These are phyloP conservation scores for Zelonia costaricensis DNA, from an alignment of 208 protist species.

Conservation along the genomic window DNA sequence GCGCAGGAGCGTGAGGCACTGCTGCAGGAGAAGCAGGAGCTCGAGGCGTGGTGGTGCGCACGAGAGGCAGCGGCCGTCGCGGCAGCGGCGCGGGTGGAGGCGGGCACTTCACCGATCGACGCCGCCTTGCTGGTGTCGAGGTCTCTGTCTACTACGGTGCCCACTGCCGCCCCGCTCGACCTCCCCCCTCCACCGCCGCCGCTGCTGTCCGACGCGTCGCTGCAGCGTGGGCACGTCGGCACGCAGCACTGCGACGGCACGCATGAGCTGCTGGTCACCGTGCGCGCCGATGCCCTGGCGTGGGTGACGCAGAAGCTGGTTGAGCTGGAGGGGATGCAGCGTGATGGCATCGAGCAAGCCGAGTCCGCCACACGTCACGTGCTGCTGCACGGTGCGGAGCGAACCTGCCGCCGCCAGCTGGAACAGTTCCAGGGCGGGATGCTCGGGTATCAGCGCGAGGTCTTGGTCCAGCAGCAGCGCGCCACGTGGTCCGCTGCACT, in stretches of 20 bases:
- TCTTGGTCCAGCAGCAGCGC: not conserved
- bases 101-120: not conserved
- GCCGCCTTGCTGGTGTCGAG: too few relatives aligned
- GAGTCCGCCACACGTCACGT: constrained; percentile 10
- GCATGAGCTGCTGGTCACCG: constrained; percentile 5
- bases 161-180: too few relatives aligned
- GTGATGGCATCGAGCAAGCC: not conserved
- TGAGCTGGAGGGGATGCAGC: constrained; percentile 1
- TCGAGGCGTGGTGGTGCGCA: too few relatives aligned
- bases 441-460: constrained; percentile 5
- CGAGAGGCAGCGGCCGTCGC: not conserved
- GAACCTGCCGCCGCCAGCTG: constrained; percentile 1
- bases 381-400: constrained; percentile 14
- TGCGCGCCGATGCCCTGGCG: constrained; percentile 5
- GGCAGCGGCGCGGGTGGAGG: not conserved
- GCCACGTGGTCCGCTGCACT: not conserved
- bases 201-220: not conserved
- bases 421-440: constrained; percentile 5
- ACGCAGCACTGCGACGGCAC: constrained; percentile 21
- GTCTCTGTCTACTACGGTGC: too few relatives aligned
- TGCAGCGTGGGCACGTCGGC: not conserved
- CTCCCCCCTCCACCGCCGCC: not conserved
- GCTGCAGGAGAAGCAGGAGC: constrained; percentile 7
- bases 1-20: constrained; percentile 3
- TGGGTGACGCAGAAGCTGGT: constrained; percentile 8